Conservation (phyloP, 805 yeast species). For the Saitoella complicata region DNA sequence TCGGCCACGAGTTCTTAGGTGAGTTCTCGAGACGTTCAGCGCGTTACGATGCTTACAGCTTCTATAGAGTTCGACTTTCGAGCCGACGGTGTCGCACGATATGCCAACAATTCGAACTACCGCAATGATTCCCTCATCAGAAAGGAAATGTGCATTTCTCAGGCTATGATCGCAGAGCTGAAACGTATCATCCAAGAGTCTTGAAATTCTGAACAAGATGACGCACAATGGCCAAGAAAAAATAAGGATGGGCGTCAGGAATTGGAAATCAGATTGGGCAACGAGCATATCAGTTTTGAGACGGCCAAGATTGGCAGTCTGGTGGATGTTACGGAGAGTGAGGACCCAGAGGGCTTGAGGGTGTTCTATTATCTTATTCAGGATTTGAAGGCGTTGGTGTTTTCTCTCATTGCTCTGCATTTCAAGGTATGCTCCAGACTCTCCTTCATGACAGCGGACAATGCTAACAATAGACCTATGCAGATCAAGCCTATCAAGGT, state of each 20-base stretch:
- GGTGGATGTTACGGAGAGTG: slow-evolving; percentile 24
- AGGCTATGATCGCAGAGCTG: slow-evolving; percentile 22
- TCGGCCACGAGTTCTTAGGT: slow-evolving; percentile 33
- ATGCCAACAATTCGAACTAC: slow-evolving; percentile 33
- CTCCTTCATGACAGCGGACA: no score
- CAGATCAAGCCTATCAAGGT: no score
- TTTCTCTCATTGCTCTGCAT: slow-evolving; percentile 28
- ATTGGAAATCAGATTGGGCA: slow-evolving; percentile 26
- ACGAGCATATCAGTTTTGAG: slow-evolving; percentile 17
- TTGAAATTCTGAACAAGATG: slow-evolving; percentile 27
- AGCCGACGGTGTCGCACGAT: slow-evolving; percentile 22
- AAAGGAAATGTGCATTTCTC: slow-evolving; percentile 25
- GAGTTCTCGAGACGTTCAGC: no score
- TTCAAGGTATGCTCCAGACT: slow-evolving; percentile 21
- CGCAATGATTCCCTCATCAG: slow-evolving; percentile 27
- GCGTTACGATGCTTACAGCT: neutral
- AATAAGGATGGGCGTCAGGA: slow-evolving; percentile 28
- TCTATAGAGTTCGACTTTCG: slow-evolving; percentile 22
- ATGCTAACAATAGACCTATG: no score
- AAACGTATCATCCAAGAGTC: slow-evolving; percentile 23
- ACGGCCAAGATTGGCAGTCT: slow-evolving; percentile 27
- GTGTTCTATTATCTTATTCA: slow-evolving; percentile 29
- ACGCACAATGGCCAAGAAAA: slow-evolving; percentile 27
- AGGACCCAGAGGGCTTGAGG: slow-evolving; percentile 30
- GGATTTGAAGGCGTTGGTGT: slow-evolving; percentile 28